These are phyloP conservation scores for Calamus simplicifolius DNA, from an alignment of 176 grass and related monocot genomes.

Conservation along the genomic window DNA sequence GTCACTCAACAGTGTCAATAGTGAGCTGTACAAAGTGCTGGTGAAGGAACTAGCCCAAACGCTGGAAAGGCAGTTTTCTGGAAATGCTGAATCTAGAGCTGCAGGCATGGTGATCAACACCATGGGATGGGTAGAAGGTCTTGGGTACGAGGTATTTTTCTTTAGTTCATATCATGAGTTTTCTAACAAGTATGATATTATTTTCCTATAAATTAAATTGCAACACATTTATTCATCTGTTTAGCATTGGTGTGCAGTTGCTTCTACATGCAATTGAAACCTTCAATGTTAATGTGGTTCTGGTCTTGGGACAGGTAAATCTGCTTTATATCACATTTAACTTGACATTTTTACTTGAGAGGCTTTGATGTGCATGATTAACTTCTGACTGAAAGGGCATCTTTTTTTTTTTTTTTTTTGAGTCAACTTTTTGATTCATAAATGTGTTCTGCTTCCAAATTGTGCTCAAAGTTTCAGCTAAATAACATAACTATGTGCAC, in stretches of 20 bases:
- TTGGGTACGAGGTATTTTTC: constrained; percentile 70
- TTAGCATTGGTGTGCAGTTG: constrained; percentile 44
- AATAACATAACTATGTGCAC: too few relatives aligned
- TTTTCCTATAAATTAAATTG: too few relatives aligned
- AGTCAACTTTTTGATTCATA: too few relatives aligned
- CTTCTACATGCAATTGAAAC: constrained; percentile 85
- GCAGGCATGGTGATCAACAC: constrained; percentile 91
- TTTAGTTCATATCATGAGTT: background rate
- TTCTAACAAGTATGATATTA: background rate
- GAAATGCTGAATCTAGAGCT: constrained; percentile 91
- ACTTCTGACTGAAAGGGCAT: too few relatives aligned
- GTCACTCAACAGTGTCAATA: constrained; percentile 51
- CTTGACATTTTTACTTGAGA: too few relatives aligned
- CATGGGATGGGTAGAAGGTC: constrained; percentile 99
- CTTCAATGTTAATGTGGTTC: constrained; percentile 80
- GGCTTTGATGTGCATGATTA: too few relatives aligned
- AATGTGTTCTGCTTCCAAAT: too few relatives aligned
- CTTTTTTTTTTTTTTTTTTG: too few relatives aligned
- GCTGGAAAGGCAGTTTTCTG: constrained; percentile 75
- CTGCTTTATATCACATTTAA: background rate
- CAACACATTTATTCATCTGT: background rate
- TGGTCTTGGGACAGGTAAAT: constrained; percentile 86
- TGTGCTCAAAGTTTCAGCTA: too few relatives aligned
- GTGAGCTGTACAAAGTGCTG: constrained; percentile 88
- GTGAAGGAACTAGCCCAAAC: constrained; percentile 88